Evolutionary conservation across 345 rosid genomes (phyloP).

Genomic region (Rhodomyrtus tomentosa): DNA sequence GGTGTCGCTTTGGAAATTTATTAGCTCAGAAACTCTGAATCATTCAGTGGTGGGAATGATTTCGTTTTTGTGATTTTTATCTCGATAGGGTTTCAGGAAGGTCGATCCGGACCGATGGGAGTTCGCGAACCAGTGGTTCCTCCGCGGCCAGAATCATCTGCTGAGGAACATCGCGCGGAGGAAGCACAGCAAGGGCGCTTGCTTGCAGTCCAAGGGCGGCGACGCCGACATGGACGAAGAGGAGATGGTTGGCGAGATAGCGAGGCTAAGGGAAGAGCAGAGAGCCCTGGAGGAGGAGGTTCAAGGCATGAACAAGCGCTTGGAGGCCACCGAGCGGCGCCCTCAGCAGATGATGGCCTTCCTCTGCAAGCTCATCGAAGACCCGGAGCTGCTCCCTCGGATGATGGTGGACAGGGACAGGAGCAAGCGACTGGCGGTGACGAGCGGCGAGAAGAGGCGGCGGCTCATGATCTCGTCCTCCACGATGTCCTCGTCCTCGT

Average conservation of each 20-base stretch:
- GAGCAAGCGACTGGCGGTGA: constrained; percentile 1
- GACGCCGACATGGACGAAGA: constrained; percentile 38
- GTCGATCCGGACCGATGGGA: constrained; percentile 96
- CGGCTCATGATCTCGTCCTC: constrained; percentile 16
- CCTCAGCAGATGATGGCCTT: constrained; percentile 95
- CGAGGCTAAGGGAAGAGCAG: constrained; percentile 71
- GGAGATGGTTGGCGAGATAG: constrained; percentile 55
- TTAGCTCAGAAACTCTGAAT: background rate
- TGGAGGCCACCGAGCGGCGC: constrained; percentile 75
- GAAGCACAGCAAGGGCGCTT: constrained; percentile 41
- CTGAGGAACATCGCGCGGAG: constrained; percentile 63
- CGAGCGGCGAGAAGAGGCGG: constrained; percentile 31
- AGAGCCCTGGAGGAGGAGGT: constrained; percentile 45
- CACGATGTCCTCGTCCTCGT: constrained; percentile 16
- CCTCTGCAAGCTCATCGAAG: constrained; percentile 63
- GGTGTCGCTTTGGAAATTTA: background rate
- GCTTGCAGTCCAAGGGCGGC: background rate
- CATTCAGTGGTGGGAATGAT: background rate
- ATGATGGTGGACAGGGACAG: constrained; percentile 52
- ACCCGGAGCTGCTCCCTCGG: constrained; percentile 66
- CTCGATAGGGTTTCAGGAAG: constrained; percentile 69
- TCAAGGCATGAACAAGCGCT: constrained; percentile 50
- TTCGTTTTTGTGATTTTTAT: background rate
- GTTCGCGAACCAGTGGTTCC: constrained; percentile 83
- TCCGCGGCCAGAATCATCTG: constrained; percentile 71